Conservation (phyloP, 257 asterid species). For the Ilex aquifolium region DNA sequence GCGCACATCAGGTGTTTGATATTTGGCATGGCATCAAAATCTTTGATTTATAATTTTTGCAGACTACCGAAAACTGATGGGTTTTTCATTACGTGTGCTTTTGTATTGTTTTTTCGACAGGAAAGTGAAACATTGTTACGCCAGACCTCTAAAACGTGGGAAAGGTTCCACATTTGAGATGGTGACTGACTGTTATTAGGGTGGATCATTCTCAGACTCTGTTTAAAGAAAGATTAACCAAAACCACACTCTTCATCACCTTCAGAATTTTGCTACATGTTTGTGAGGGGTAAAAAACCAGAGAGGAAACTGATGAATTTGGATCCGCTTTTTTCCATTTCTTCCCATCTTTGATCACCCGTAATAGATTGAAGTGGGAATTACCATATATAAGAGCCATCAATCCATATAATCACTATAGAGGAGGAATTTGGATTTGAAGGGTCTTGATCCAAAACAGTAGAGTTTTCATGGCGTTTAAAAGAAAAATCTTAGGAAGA, state of each 20-base stretch:
- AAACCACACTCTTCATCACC: not conserved
- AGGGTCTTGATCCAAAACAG: not conserved
- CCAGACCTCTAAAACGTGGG: slow-evolving; percentile 44
- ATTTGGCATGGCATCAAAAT: not conserved
- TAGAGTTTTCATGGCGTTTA: not conserved
- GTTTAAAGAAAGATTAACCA: not conserved
- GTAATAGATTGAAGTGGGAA: no score
- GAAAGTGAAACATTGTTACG: slow-evolving; percentile 57
- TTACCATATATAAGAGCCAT: no score
- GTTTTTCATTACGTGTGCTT: slow-evolving; percentile 33
- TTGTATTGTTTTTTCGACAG: slow-evolving; percentile 71
- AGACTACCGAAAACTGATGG: slow-evolving; percentile 61
- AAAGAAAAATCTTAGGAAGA: not conserved
- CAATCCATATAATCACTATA: no score
- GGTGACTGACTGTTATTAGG: slow-evolving; percentile 62
- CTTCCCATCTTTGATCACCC: no score
- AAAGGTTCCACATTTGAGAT: slow-evolving; percentile 20
- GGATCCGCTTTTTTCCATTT: no score
- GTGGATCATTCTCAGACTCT: slow-evolving; percentile 36
- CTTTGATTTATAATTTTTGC: not conserved
- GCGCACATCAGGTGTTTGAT: not conserved
- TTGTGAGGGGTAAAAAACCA: no score
- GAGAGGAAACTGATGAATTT: no score
- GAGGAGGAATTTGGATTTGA: not conserved
- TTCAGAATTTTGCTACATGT: not conserved